These are phyloP conservation scores for Penicillium rolfsii DNA, from an alignment of 2,329 filamentous ascomycete genomes.

Conservation along the genomic window DNA sequence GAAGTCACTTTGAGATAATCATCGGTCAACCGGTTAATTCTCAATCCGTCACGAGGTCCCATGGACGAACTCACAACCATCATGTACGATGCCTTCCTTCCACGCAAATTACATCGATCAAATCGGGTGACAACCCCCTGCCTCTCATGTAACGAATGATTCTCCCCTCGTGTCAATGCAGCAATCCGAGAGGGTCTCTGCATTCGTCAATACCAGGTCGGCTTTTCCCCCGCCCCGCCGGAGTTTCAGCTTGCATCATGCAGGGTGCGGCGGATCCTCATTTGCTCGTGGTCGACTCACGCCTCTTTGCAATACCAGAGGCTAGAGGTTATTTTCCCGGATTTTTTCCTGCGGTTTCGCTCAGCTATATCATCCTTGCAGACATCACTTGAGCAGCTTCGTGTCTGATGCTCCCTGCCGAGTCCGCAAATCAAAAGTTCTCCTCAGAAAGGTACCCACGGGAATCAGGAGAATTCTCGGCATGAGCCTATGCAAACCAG, in stretches of 20 bases:
- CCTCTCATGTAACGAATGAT: background rate
- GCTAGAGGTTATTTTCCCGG: background rate
- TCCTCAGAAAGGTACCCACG: background rate
- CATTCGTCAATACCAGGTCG: background rate
- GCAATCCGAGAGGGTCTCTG: background rate
- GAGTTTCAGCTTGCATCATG: background rate
- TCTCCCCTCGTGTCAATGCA: background rate
- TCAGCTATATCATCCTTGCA: background rate
- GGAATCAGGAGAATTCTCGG: background rate
- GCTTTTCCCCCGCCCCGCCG: background rate
- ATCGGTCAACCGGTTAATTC: constrained; percentile 25
- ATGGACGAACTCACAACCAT: constrained; percentile 48
- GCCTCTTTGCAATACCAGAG: background rate
- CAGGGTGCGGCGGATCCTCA: background rate
- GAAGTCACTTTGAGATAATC: constrained; percentile 60
- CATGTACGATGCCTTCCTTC: background rate
- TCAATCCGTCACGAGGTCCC: background rate
- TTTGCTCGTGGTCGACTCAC: background rate
- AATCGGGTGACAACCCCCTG: background rate
- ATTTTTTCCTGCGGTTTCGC: background rate
- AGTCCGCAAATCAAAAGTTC: no score
- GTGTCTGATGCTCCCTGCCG: no score
- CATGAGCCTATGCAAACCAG: background rate
- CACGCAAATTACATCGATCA: background rate
- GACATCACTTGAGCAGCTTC: background rate